Evolutionary conservation across 1,139 yeast species (phyloP).

Genomic region (Taphrina communis): DNA sequence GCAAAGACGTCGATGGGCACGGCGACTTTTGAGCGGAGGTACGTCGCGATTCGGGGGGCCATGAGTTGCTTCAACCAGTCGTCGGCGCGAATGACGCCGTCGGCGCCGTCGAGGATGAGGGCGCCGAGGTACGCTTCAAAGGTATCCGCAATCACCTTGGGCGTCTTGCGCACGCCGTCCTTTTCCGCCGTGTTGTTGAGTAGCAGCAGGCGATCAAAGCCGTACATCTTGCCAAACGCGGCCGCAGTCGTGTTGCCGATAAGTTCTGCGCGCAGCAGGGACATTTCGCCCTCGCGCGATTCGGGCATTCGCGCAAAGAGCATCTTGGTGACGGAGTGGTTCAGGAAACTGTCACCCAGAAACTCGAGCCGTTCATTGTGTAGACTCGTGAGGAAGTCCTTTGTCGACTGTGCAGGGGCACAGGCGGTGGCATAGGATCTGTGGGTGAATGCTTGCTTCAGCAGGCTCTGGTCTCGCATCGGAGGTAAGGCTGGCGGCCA

Average conservation of each 20-base stretch:
- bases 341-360: slow-evolving; percentile 87
- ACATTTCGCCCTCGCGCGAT: slow-evolving; percentile 80
- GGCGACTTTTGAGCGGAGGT: slow-evolving; percentile 50
- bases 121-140: slow-evolving; percentile 95
- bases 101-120: slow-evolving; percentile 63
- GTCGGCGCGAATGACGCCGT: slow-evolving; percentile 52
- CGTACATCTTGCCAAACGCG: slow-evolving; percentile 73
- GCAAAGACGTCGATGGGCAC: slow-evolving; percentile 61
- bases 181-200: slow-evolving; percentile 55
- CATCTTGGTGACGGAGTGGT: slow-evolving; percentile 71
- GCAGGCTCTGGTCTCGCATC: slow-evolving; percentile 64
- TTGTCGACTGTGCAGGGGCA: slow-evolving; percentile 35
- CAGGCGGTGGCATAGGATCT: slow-evolving; percentile 61
- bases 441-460: slow-evolving; percentile 79
- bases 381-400: slow-evolving; percentile 26
- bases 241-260: slow-evolving; percentile 77
- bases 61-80: slow-evolving; percentile 67
- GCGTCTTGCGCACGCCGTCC: slow-evolving; percentile 45
- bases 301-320: slow-evolving; percentile 70
- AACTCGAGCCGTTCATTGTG: slow-evolving; percentile 94
- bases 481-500: slow-evolving; percentile 72
- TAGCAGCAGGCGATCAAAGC: slow-evolving; percentile 66
- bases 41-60: slow-evolving; percentile 58
- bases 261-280: slow-evolving; percentile 70
- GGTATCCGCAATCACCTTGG: slow-evolving; percentile 72